Percentiles rank a stretch among this genome's conserved stretches.
Conservation (phyloP, 169 alveolate genomes). For the Eimeria falciformis region DNA sequence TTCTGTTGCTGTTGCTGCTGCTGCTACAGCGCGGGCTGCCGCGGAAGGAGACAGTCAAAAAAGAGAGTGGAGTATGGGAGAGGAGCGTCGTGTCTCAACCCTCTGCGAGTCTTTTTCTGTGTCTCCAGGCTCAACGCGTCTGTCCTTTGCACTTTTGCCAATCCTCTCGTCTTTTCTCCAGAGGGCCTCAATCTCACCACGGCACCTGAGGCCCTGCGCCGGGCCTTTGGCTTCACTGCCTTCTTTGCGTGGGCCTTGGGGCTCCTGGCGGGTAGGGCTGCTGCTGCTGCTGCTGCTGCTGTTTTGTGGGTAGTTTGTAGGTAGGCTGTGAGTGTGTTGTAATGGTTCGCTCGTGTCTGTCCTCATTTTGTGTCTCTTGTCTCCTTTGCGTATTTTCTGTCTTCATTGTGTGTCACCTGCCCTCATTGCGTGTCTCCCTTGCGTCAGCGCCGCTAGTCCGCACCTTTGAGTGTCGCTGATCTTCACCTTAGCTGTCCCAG, state of each 20-base stretch:
- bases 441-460: too few species aligned
- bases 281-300: not conserved
- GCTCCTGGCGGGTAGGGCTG: not conserved
- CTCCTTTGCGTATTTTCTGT: too few species aligned
- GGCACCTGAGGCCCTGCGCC: too few species aligned
- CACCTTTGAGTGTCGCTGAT: too few species aligned
- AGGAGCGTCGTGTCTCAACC: not conserved
- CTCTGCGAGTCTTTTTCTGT: not conserved
- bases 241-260: constrained; percentile 8
- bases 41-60: not conserved
- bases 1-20: not conserved
- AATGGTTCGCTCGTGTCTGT: too few species aligned
- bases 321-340: too few species aligned
- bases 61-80: constrained; percentile 12
- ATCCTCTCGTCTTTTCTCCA: not conserved
- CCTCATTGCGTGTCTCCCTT: too few species aligned
- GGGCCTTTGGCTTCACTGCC: constrained; percentile 57
- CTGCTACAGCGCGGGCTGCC: not conserved
- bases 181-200: too few species aligned
- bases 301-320: too few species aligned
- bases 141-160: not conserved
- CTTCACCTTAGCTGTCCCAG: too few species aligned
- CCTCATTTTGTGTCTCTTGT: too few species aligned
- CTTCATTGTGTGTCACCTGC: too few species aligned
- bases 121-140: not conserved